Percentiles rank a stretch among this genome's conserved stretches.
phyloP scores from a whole-genome alignment of 2,329 filamentous ascomycete genomes.

The Penicillium aurantiogriseum region DNA sequence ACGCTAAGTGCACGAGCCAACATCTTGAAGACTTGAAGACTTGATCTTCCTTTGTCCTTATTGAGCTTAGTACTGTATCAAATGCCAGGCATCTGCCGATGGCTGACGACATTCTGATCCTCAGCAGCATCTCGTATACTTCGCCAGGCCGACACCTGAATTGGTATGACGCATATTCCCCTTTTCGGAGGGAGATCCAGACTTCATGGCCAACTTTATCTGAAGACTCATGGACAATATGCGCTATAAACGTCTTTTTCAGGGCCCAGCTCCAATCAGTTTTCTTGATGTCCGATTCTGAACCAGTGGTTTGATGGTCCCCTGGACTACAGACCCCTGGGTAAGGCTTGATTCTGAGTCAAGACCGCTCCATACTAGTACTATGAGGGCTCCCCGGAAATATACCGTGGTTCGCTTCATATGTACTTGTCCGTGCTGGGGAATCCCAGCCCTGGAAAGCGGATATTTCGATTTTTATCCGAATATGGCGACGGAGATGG shows the following conservation, averaged over 20 bases:
- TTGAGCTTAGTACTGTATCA: neutral
- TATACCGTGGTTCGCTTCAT: neutral
- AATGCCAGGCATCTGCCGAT: neutral
- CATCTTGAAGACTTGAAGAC: neutral
- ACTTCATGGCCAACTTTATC: neutral
- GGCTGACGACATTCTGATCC: slow-evolving; percentile 5
- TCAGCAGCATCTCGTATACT: neutral
- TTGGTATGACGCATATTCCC: neutral
- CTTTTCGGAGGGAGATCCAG: neutral
- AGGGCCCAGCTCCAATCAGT: neutral
- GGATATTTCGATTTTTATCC: neutral
- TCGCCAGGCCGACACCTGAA: neutral
- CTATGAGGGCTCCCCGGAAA: neutral
- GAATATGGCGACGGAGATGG: neutral
- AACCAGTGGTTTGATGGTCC: neutral
- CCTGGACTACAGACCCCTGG: neutral
- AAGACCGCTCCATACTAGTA: neutral
- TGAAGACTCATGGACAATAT: neutral
- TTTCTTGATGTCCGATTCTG: neutral
- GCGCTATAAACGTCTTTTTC: neutral
- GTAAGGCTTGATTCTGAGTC: neutral
- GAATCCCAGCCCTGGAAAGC: too few relatives aligned
- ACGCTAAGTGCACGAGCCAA: neutral
- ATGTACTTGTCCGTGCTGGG: neutral
- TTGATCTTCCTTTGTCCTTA: neutral